phyloP scores from a whole-genome alignment of 352 stramenopile species.

The Phytophthora aleatoria region DNA sequence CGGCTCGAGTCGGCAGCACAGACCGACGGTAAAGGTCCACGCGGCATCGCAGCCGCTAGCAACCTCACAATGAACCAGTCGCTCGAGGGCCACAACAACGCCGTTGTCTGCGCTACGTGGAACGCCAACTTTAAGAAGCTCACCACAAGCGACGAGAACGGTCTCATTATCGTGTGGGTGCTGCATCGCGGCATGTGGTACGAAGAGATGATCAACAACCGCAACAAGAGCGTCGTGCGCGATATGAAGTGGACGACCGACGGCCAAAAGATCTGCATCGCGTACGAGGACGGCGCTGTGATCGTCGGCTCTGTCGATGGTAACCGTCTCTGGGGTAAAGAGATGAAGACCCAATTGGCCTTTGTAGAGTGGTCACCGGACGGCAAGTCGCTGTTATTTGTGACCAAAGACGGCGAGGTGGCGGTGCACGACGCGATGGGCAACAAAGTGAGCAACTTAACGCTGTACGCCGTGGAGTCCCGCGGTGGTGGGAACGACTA shows the following conservation, averaged over 20 bases:
- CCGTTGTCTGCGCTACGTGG: conserved; percentile 92
- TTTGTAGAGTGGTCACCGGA: conserved; percentile 96
- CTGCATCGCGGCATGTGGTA: conserved; percentile 94
- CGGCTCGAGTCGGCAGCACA: conserved; percentile 83
- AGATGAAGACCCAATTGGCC: conserved; percentile 90
- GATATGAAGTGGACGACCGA: conserved; percentile 96
- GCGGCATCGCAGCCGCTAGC: conserved; percentile 84
- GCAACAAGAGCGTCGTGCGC: conserved; percentile 93
- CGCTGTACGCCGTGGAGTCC: conserved; percentile 76
- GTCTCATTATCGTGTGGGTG: conserved; percentile 96
- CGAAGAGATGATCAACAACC: conserved; percentile 98
- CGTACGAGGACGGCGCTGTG: conserved; percentile 94
- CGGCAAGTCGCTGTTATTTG: conserved; percentile 88
- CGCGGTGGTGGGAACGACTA: conserved; percentile 49
- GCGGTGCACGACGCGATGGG: conserved; percentile 88
- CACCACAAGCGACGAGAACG: conserved; percentile 94
- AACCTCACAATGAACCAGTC: conserved; percentile 96
- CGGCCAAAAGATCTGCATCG: conserved; percentile 95
- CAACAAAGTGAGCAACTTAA: conserved; percentile 84
- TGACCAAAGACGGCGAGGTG: conserved; percentile 85
- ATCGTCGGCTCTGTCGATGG: conserved; percentile 95
- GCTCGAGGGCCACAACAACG: conserved; percentile 92
- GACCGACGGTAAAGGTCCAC: conserved; percentile 69
- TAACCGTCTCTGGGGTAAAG: conserved; percentile 94
- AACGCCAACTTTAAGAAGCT: conserved; percentile 95